A percentile compares a stretch with the other conserved stretches of the same genome.
Evolutionary conservation across 441 rosid species (phyloP).

Genomic region (Syzygium syzygioides): DNA sequence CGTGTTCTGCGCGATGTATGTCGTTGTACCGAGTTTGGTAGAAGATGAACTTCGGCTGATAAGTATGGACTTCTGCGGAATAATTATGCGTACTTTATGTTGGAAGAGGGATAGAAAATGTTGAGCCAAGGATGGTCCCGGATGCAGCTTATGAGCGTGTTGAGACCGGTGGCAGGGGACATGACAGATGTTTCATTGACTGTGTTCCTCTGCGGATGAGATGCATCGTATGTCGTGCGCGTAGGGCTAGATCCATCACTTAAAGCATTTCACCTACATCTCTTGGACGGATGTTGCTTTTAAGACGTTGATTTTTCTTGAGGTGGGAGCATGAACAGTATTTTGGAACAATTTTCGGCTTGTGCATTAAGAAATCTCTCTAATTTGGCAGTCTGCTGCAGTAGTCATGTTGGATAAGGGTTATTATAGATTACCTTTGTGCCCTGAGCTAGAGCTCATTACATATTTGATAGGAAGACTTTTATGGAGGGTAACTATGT

Average conservation of each 20-base stretch:
- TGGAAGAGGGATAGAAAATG: neutral
- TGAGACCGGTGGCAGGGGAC: neutral
- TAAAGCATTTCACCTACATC: neutral
- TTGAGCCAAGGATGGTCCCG: neutral
- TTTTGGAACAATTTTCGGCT: neutral
- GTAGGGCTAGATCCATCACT: neutral
- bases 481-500: neutral
- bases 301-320: neutral
- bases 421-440: neutral
- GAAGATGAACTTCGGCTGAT: neutral
- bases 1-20: neutral
- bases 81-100: neutral
- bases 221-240: neutral
- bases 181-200: neutral
- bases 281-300: neutral
- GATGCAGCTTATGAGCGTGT: neutral
- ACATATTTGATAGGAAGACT: neutral
- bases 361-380: neutral
- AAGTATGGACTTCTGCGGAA: neutral
- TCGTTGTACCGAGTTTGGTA: neutral
- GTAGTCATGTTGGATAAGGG: neutral
- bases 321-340: neutral
- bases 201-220: neutral
- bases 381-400: neutral
- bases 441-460: neutral